Percentiles rank a stretch among this genome's conserved stretches.
phyloP scores from a whole-genome alignment of 805 yeast genomes.

The Candida methanosorbosa region DNA sequence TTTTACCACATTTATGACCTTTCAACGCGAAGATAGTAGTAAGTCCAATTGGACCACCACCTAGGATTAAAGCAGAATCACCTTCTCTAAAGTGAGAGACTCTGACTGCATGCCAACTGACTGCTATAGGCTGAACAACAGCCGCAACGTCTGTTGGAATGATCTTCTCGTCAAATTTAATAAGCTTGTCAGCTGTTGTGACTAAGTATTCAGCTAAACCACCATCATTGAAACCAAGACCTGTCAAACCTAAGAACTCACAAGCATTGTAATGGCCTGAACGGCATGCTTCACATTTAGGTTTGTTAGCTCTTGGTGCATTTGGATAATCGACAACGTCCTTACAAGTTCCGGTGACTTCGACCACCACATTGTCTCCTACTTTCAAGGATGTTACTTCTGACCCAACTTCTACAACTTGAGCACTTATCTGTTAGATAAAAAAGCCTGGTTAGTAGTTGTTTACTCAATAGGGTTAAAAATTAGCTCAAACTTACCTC shows the following conservation, averaged over 20 bases:
- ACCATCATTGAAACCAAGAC: constrained; percentile 50
- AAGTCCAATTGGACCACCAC: constrained; percentile 49
- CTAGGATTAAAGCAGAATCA: constrained; percentile 36
- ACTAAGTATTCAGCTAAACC: constrained; percentile 37
- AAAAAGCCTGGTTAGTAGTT: constrained; percentile 2
- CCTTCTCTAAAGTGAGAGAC: constrained; percentile 35
- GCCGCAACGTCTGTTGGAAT: constrained; percentile 48
- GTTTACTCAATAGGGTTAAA: neutral
- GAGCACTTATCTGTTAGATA: constrained; percentile 21
- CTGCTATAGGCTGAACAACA: constrained; percentile 48
- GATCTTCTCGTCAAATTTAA: constrained; percentile 26
- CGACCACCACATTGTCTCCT: constrained; percentile 41
- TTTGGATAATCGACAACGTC: constrained; percentile 25
- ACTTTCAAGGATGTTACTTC: constrained; percentile 30
- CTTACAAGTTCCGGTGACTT: constrained; percentile 39
- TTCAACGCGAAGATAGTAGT: constrained; percentile 41
- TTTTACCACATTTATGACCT: constrained; percentile 32
- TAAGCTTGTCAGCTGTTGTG: constrained; percentile 27
- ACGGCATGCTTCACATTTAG: constrained; percentile 38
- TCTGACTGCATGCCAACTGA: constrained; percentile 50
- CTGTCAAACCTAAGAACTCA: constrained; percentile 37
- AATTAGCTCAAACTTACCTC: constrained; percentile 26
- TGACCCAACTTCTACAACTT: constrained; percentile 36
- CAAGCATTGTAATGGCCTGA: constrained; percentile 47
- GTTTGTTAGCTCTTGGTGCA: constrained; percentile 6